A percentile compares a stretch with the other conserved stretches of the same genome.
These are phyloP conservation scores for Linum usitatissimum DNA, from an alignment of 345 rosid genomes.

Conservation along the genomic window DNA sequence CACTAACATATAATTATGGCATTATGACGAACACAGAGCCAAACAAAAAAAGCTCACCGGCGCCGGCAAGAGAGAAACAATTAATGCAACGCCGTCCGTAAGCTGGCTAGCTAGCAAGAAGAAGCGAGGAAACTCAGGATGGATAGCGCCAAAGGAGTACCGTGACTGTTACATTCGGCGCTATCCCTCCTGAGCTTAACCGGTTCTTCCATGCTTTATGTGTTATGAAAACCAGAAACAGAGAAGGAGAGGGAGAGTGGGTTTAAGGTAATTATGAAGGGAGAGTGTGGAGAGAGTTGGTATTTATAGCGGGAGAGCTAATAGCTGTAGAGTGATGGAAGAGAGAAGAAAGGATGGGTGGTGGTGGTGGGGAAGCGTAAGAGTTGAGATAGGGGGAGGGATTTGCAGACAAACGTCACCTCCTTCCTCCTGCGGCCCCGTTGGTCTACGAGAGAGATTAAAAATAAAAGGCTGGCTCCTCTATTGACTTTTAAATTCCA, in stretches of 20 bases:
- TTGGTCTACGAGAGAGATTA: no score
- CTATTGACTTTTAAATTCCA: neutral
- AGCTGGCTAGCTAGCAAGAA: neutral
- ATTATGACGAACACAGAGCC: no score
- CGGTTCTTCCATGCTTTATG: constrained; percentile 12
- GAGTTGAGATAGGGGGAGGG: neutral
- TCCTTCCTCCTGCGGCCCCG: neutral
- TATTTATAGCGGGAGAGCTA: neutral
- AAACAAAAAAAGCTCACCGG: no score
- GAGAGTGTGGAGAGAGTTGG: neutral
- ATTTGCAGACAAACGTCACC: constrained; percentile 5
- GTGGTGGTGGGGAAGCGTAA: neutral
- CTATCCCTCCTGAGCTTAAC: constrained; percentile 32
- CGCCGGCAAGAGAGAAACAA: no score
- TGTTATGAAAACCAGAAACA: neutral
- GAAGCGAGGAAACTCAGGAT: constrained; percentile 6
- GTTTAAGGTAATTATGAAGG: neutral
- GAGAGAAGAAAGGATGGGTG: no score
- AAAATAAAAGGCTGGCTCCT: neutral
- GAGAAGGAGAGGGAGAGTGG: neutral
- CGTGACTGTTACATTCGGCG: constrained; percentile 7
- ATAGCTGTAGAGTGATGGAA: no score
- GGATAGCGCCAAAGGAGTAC: neutral
- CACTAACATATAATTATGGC: no score
- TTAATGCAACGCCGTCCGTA: no score